Percentiles rank a stretch among this genome's conserved stretches.
Evolutionary conservation across 1,139 yeast species (phyloP).

Genomic region (Diutina pseudorugosa): DNA sequence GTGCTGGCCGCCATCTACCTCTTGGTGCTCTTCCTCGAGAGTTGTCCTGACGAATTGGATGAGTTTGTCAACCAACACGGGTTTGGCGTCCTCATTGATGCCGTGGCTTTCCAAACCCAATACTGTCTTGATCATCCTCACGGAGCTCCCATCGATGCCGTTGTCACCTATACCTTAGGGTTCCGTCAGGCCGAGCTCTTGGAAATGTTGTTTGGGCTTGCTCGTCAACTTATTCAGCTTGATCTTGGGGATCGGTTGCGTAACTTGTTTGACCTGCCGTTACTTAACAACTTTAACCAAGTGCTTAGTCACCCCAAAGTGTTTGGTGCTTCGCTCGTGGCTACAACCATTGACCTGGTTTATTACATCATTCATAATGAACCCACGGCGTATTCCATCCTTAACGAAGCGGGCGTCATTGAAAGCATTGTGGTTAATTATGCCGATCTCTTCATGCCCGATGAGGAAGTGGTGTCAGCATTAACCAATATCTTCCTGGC

Average conservation of each 20-base stretch:
- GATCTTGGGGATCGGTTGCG: slow-evolving; percentile 80
- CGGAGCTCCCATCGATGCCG: slow-evolving; percentile 35
- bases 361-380: slow-evolving; percentile 76
- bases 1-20: slow-evolving; percentile 57
- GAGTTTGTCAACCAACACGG: slow-evolving; percentile 63
- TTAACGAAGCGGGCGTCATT: slow-evolving; percentile 68
- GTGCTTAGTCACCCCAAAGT: slow-evolving; percentile 44
- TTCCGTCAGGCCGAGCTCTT: slow-evolving; percentile 55
- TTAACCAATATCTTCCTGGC: slow-evolving; percentile 79
- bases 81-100: slow-evolving; percentile 44
- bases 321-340: slow-evolving; percentile 63
- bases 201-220: slow-evolving; percentile 46
- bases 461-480: slow-evolving; percentile 45
- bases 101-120: slow-evolving; percentile 56
- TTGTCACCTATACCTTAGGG: slow-evolving; percentile 43
- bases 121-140: slow-evolving; percentile 47
- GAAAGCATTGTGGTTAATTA: slow-evolving; percentile 52
- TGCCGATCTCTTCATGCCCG: slow-evolving; percentile 38
- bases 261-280: slow-evolving; percentile 74
- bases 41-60: slow-evolving; percentile 34
- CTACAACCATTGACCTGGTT: slow-evolving; percentile 54
- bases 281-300: slow-evolving; percentile 47
- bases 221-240: slow-evolving; percentile 50
- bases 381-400: slow-evolving; percentile 77
- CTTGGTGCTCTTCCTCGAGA: slow-evolving; percentile 39